Base-by-base conservation (phyloP, 1,284 basidiomycete species). In the Apiotrichum domesticum region DNA sequence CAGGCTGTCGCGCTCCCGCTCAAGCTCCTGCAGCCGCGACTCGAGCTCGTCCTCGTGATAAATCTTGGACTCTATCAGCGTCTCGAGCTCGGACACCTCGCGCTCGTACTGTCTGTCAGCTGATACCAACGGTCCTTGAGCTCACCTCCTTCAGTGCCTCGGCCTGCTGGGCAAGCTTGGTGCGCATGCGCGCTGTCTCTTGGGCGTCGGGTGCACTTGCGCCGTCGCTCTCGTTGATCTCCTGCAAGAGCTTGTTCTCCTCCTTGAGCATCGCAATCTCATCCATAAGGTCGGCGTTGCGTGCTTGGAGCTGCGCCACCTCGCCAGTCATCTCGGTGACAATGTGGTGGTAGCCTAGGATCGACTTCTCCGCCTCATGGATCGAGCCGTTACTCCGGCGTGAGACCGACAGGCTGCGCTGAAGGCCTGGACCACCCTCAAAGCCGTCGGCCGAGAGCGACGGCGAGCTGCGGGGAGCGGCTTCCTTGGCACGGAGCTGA, bases 41-140 rank as follows among this genome's bases (percentile, higher is more conserved):
- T 95, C 92, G 41, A 96, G 84, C 68, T 94, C 92, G 70, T 93
- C 92, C 83, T 96, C 91, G 52, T 86, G 85, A 73, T 94, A 94
- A 63, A 95, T 95, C 86, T 96, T 95, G 56, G 88, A 84, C 74
- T 96, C 92, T 40, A 95, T 85, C 46, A 96, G 79, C 56, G 85
- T 83, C 74, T 96, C 92, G 29, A 96, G 81, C 71, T 95, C 90
- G 52, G 85, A 84, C 51, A 95, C 88, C 76, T 95, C 90, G 68
- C 91, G 90, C 75, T 91, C 88, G 60, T 91, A 82, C 88, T 92
- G 66, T 29, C 4, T 4, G 46, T 41, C 29, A 48, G 41, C 46
- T 21, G n/a, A n/a, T n/a, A n/a, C n/a, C n/a, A n/a, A n/a, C n/a
- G n/a, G n/a, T n/a, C n/a, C n/a, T n/a, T 21, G 21, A 33, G 33